Percentiles rank a stretch among this genome's conserved stretches.
These are phyloP conservation scores for Eucalyptus globulus DNA, from an alignment of 345 rosid genomes.

Conservation along the genomic window DNA sequence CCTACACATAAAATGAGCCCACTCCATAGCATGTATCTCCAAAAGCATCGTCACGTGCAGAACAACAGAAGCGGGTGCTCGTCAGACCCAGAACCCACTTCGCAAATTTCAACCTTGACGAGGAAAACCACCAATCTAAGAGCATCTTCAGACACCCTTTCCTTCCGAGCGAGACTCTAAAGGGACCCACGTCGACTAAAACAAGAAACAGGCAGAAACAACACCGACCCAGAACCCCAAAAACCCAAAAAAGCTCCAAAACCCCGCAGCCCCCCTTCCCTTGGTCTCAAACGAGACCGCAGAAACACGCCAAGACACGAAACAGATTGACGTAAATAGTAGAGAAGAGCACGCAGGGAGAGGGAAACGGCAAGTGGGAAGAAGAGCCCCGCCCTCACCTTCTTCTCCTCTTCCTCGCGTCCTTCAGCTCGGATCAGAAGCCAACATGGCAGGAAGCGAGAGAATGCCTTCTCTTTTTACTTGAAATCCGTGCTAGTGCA, in stretches of 20 bases:
- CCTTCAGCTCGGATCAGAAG: background rate
- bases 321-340: background rate
- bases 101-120: background rate
- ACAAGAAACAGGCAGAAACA: background rate
- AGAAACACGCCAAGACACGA: background rate
- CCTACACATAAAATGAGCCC: background rate
- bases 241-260: background rate
- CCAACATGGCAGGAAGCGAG: background rate
- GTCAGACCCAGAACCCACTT: background rate
- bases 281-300: background rate
- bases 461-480: background rate
- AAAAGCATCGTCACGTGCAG: background rate
- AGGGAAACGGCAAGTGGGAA: background rate
- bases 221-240: background rate
- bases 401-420: background rate
- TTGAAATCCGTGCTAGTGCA: background rate
- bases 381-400: background rate
- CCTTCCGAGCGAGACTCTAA: background rate
- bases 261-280: background rate
- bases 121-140: background rate
- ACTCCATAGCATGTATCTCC: background rate
- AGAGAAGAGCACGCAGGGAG: background rate
- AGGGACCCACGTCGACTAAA: background rate
- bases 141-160: background rate
- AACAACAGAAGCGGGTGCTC: background rate